phyloP scores from a whole-genome alignment of 192 early-diverging fungal genomes.

The Backusella tuberculispora region DNA sequence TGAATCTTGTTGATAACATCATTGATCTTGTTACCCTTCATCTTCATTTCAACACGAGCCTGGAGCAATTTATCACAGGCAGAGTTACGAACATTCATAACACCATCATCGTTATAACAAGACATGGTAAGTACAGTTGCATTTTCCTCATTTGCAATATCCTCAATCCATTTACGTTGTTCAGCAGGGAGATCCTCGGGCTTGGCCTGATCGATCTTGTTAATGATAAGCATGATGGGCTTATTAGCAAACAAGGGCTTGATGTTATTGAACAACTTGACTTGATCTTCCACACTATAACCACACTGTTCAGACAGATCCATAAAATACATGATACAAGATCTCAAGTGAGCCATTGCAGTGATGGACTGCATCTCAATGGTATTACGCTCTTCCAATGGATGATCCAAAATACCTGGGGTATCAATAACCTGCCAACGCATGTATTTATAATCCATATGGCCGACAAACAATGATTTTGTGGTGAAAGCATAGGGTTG shows the following conservation, averaged over 20 bases:
- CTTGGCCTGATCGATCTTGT: slow-evolving; percentile 92
- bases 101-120: slow-evolving; percentile 93
- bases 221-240: slow-evolving; percentile 91
- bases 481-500: slow-evolving; percentile 99
- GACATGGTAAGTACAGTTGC: slow-evolving; percentile 83
- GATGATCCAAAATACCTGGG: slow-evolving; percentile 99
- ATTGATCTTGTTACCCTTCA: slow-evolving; percentile 88
- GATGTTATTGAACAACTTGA: slow-evolving; percentile 90
- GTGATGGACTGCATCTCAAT: slow-evolving; percentile 99
- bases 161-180: slow-evolving; percentile 77
- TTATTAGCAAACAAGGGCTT: slow-evolving; percentile 99
- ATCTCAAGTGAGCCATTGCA: slow-evolving; percentile 95
- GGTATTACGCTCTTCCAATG: slow-evolving; percentile 98
- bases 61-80: slow-evolving; percentile 95
- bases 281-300: slow-evolving; percentile 92
- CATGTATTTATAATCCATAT: slow-evolving; percentile 99
- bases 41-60: slow-evolving; percentile 93
- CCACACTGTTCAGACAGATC: slow-evolving; percentile 99
- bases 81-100: slow-evolving; percentile 91
- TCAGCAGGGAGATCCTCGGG: slow-evolving; percentile 79
- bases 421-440: slow-evolving; percentile 99
- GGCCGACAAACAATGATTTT: slow-evolving; percentile 99
- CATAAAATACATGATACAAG: slow-evolving; percentile 96
- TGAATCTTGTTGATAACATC: slow-evolving; percentile 96
- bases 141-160: slow-evolving; percentile 67